Percentiles rank a stretch among this genome's conserved stretches.
Conservation (phyloP, 2,329 filamentous ascomycete genomes). For the Fusarium udum region DNA sequence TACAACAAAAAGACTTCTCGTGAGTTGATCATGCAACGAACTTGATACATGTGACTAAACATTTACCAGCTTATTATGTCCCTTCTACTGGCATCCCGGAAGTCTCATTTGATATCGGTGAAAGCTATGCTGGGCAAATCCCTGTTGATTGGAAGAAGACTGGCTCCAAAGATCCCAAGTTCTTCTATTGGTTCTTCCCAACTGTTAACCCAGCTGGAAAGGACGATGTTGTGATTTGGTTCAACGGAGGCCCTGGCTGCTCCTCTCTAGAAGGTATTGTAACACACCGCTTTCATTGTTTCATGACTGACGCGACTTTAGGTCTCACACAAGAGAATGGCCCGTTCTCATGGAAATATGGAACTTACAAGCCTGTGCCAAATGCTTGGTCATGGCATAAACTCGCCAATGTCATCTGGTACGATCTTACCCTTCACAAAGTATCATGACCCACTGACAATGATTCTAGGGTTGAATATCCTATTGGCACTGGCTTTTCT, state of each 20-base stretch:
- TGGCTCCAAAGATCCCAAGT: slow-evolving; percentile 22
- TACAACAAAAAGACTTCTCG: slow-evolving; percentile 14
- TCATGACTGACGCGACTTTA: background rate
- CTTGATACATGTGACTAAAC: rapidly evolving
- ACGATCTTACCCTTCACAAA: rapidly evolving
- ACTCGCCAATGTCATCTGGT: slow-evolving; percentile 17
- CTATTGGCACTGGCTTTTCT: slow-evolving; percentile 12
- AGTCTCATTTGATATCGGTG: slow-evolving; percentile 7
- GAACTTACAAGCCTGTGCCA: slow-evolving; percentile 9
- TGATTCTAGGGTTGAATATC: slow-evolving; percentile 9
- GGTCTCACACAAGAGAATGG: slow-evolving; percentile 20
- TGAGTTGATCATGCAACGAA: background rate
- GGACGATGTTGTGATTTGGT: slow-evolving; percentile 37
- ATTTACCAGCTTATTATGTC: background rate
- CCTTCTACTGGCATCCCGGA: background rate
- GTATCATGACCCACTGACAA: background rate
- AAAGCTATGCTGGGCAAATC: slow-evolving; percentile 16
- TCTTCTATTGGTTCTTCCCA: slow-evolving; percentile 39
- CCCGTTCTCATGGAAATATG: slow-evolving; percentile 13
- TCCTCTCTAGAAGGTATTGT: slow-evolving; percentile 2
- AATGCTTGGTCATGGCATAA: slow-evolving; percentile 25
- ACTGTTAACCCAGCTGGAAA: slow-evolving; percentile 37
- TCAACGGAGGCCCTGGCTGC: slow-evolving; percentile 33
- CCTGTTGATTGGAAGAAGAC: slow-evolving; percentile 22
- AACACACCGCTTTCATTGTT: rapidly evolving